Conservation (phyloP, 805 yeast genomes). For the Lachancea mirantina region DNA sequence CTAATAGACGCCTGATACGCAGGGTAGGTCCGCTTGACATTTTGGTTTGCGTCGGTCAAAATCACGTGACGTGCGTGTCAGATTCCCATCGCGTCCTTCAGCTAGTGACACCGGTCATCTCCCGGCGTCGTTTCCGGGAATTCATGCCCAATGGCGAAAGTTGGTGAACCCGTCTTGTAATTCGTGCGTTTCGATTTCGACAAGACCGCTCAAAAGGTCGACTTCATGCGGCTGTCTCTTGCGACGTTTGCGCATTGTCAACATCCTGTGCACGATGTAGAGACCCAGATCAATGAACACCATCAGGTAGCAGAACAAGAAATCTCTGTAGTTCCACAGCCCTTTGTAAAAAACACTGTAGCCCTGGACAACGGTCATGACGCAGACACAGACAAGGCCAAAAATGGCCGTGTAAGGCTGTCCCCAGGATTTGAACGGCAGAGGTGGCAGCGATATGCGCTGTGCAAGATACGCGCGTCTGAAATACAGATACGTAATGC, state of each 20-base stretch:
- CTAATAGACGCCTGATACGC: too few relatives aligned
- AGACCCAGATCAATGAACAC: conserved; percentile 48
- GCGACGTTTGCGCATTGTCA: conserved; percentile 37
- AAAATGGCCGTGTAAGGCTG: conserved; percentile 54
- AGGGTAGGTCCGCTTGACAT: too few relatives aligned
- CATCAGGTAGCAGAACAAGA: conserved; percentile 67
- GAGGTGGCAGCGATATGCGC: conserved; percentile 31
- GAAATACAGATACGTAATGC: conserved; percentile 55
- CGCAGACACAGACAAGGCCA: conserved; percentile 39
- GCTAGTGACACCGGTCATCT: too few relatives aligned
- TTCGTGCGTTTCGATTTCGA: conserved; percentile 57
- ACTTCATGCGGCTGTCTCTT: conserved; percentile 41
- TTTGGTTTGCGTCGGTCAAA: too few relatives aligned
- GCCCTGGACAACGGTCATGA: conserved; percentile 58
- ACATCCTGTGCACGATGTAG: conserved; percentile 46
- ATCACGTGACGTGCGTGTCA: too few relatives aligned
- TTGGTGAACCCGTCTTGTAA: conserved; percentile 18
- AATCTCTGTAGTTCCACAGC: conserved; percentile 51
- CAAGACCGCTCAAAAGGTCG: conserved; percentile 47
- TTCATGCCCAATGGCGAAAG: too few relatives aligned
- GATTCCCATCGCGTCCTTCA: too few relatives aligned
- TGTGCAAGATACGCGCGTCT: conserved; percentile 53
- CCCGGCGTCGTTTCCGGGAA: too few relatives aligned
- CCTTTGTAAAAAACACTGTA: conserved; percentile 65
- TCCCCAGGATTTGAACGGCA: conserved; percentile 47